These are phyloP conservation scores for Leucosporidium creatinivorum DNA, from an alignment of 768 basidiomycete genomes.

Conservation along the genomic window DNA sequence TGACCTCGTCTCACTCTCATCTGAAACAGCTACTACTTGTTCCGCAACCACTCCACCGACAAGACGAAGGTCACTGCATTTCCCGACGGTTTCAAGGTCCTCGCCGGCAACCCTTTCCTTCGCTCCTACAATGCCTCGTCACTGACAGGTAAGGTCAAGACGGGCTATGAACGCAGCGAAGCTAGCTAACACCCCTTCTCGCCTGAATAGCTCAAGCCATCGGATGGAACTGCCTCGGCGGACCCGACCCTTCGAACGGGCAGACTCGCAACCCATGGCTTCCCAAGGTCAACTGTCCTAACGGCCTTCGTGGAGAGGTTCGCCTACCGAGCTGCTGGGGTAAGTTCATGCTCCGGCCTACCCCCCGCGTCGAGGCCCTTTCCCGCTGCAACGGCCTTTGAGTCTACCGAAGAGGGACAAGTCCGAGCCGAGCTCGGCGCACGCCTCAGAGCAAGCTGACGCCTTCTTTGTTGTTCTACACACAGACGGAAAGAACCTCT, in stretches of 20 bases:
- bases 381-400: too few relatives aligned
- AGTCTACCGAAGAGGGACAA: too few relatives aligned
- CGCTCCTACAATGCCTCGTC: slow-evolving; percentile 49
- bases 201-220: slow-evolving; percentile 41
- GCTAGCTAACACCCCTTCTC: too few relatives aligned
- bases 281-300: slow-evolving; percentile 33
- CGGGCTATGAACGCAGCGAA: too few relatives aligned
- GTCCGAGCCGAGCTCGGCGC: too few relatives aligned
- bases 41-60: neutral
- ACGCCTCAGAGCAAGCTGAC: neutral
- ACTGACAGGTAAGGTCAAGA: slow-evolving; percentile 11
- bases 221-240: slow-evolving; percentile 48
- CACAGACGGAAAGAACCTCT: slow-evolving; percentile 8
- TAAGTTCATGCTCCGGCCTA: neutral
- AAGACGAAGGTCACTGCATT: slow-evolving; percentile 17
- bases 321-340: slow-evolving; percentile 11
- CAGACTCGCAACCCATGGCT: slow-evolving; percentile 12
- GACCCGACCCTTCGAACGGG: slow-evolving; percentile 37
- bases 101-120: slow-evolving; percentile 49
- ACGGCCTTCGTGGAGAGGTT: slow-evolving; percentile 35
- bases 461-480: neutral
- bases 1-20: too few relatives aligned
- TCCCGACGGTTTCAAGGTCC: slow-evolving; percentile 39
- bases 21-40: neutral
- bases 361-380: too few relatives aligned